Base-by-base conservation (phyloP, 108 stramenopile genomes). In the Fistulifera solaris region DNA sequence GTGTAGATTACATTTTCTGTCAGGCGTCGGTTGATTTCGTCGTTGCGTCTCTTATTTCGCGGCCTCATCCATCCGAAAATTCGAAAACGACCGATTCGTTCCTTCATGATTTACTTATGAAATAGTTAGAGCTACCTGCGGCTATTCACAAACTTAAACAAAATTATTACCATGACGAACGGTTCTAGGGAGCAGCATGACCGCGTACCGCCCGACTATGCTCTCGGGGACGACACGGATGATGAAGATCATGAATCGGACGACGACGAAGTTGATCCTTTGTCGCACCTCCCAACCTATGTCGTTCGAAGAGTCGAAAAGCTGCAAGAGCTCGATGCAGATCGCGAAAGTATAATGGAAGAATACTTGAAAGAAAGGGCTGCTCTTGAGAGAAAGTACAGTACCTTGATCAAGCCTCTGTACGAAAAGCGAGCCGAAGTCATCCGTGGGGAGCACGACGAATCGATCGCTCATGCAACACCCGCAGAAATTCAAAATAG, bases 281-380 rank as follows among this genome's bases (percentile, higher is more conserved):
- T 71, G 48, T 24, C 27, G 11, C 48, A 43, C 6, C 68, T 93
- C 12, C 90, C 86, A 1, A 61, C 63, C 0, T 58, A 39, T 24
- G 63, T 89, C 15, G 50, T 69, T 1, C 56, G 59, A 8, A 75
- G 89, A 4, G 68, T 94, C 10, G 77, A 76, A 27, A 63, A 75
- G 25, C 65, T 94, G 6, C 67, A 70, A 52, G 58, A 54, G 14
- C 70, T 91, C 44, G 57, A 89, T 54, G 60, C 63, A 1, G 54
- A 79, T 46, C 78, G 83, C 17, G 81, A 80, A 22, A 22, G 45
- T 28, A 15, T 78, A 5, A 59, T 83, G 67, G 72, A 74, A 27
- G 57, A 72, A 49, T 92, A 95, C 71, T 41, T 70, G 16, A 53
- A 49, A 35, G 94, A 95, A 64, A 67, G 94, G 4, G 87, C 89